Evolutionary conservation across 108 stramenopile species (phyloP).

Genomic region (Parietichytrium sp.): DNA sequence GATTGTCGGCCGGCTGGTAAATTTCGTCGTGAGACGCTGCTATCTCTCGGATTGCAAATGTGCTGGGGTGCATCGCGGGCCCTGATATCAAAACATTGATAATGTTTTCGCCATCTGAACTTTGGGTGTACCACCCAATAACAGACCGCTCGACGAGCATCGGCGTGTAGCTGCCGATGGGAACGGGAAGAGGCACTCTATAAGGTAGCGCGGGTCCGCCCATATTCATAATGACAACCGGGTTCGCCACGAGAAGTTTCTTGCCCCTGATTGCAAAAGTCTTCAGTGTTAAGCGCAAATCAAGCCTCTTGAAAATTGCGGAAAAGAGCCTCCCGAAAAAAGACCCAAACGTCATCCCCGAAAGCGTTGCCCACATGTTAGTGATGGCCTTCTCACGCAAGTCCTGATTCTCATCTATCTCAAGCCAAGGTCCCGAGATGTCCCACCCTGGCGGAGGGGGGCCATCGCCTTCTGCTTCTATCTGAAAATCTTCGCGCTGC

Average conservation of each 20-base stretch:
- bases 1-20: no score
- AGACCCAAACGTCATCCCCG: not conserved
- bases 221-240: not conserved
- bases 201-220: not conserved
- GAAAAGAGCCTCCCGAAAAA: not conserved
- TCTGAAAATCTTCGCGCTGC: not conserved
- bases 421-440: not conserved
- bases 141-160: constrained; percentile 35
- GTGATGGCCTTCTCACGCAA: not conserved
- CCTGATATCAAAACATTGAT: no score
- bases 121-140: no score
- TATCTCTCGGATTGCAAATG: no score
- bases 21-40: no score
- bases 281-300: not conserved
- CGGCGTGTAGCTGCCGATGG: no score
- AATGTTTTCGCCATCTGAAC: no score
- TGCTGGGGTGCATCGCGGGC: no score
- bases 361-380: not conserved
- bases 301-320: not conserved
- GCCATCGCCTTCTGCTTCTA: not conserved
- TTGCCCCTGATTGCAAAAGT: not conserved
- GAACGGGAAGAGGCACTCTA: no score
- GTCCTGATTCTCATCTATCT: no score
- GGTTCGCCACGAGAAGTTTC: not conserved
- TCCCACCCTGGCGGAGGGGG: not conserved